Evolutionary conservation across 2,329 filamentous ascomycete genomes (phyloP).

Genomic region (Talaromyces albobiverticillius): DNA sequence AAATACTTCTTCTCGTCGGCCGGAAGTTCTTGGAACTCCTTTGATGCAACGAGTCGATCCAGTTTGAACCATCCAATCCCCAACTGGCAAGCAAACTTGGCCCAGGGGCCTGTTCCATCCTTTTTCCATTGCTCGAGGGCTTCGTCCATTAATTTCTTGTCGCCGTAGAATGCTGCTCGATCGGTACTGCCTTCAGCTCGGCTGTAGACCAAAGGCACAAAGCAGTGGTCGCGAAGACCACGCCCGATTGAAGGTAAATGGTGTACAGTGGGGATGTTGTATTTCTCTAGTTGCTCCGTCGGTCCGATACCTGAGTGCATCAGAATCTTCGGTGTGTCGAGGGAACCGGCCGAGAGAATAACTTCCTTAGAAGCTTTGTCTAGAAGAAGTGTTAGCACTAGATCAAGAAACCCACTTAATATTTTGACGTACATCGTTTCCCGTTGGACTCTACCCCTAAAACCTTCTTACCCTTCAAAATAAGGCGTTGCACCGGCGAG

Average conservation of each 20-base stretch:
- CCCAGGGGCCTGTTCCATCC: conserved; percentile 39
- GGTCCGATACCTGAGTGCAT: conserved; percentile 51
- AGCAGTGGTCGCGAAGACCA: conserved; percentile 45
- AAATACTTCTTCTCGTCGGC: conserved; percentile 44
- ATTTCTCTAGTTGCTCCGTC: conserved; percentile 36
- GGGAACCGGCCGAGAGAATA: conserved; percentile 38
- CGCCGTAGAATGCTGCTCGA: conserved; percentile 47
- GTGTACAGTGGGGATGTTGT: conserved; percentile 41
- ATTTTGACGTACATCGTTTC: conserved; percentile 33
- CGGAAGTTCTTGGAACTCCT: conserved; percentile 53
- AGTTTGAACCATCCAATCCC: conserved; percentile 43
- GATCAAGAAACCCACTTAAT: background rate
- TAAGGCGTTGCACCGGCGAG: conserved; percentile 47
- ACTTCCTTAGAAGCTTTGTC: conserved; percentile 38
- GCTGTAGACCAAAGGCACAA: conserved; percentile 31
- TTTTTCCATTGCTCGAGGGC: conserved; percentile 50
- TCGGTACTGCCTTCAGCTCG: conserved; percentile 43
- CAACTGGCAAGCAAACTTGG: conserved; percentile 27
- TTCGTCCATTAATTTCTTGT: conserved; percentile 40
- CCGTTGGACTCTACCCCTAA: conserved; percentile 46
- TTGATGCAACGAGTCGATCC: conserved; percentile 35
- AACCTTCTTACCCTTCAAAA: conserved; percentile 47
- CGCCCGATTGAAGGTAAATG: conserved; percentile 44
- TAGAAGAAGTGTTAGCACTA: conserved; percentile 11
- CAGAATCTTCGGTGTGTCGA: conserved; percentile 42